Percentiles rank a stretch among this genome's conserved stretches.
Conservation (phyloP, 2,329 filamentous ascomycete genomes). For the Fusarium duplospermum region DNA sequence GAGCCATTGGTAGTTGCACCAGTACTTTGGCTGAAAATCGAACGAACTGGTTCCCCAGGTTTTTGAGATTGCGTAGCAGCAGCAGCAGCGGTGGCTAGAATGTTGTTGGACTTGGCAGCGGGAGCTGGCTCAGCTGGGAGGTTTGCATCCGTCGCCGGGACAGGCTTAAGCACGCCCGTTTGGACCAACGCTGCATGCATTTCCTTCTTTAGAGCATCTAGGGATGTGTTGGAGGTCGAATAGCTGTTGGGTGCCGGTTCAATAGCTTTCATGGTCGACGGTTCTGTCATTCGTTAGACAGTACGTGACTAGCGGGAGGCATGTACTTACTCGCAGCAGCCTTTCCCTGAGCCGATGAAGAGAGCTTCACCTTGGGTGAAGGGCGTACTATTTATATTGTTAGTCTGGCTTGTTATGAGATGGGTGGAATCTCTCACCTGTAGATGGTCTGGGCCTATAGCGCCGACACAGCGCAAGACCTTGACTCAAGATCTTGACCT, state of each 20-base stretch:
- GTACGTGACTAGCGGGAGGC: fast-evolving
- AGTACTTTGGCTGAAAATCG: background rate
- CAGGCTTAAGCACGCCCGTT: background rate
- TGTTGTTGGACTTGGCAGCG: background rate
- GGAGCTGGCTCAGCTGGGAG: background rate
- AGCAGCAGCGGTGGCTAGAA: background rate
- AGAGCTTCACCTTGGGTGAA: background rate
- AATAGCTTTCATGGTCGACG: background rate
- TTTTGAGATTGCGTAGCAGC: background rate
- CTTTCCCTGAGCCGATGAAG: background rate
- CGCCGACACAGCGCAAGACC: conserved; percentile 15
- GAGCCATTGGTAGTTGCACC: background rate
- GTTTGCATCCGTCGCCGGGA: background rate
- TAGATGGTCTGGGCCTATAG: conserved; percentile 19
- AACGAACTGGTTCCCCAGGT: background rate
- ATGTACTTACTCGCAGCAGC: background rate
- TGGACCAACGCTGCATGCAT: background rate
- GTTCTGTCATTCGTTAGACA: background rate
- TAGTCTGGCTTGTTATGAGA: background rate
- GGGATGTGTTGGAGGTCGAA: background rate
- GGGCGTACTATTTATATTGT: conserved; percentile 1
- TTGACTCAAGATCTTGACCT: conserved; percentile 19
- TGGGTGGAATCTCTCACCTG: conserved; percentile 4
- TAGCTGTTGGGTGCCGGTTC: background rate
- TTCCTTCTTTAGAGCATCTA: background rate